Base-by-base conservation (phyloP, 140 eudicot genomes). In the Anethum foeniculum region DNA sequence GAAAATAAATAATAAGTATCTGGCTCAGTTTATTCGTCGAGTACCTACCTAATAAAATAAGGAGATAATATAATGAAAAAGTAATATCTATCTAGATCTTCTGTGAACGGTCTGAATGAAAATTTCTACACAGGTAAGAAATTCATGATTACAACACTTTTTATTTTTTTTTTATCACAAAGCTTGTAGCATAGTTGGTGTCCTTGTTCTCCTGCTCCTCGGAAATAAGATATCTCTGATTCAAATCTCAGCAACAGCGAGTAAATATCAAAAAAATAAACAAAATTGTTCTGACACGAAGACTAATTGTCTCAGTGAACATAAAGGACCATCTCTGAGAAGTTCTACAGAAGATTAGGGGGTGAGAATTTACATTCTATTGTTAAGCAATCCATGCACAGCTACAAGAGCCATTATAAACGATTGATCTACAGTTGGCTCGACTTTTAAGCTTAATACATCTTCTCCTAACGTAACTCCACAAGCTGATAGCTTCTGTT, bases 351-450 rank as follows among this genome's bases (percentile, higher is more conserved):
- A 41, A 41, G 44, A 41, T 4, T 41, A 4, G 46, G 69, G 6
- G 18, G 5, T 60, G 36, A 56, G 23, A 43, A 71, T 84, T 84
- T 82, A 93, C 85, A 93, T 78, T 80, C 86, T 91, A 56, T 62
- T 85, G 38, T 54, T 83, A 25, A 91, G 89, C 48, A 93, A 86
- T 23, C 93, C 93, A 71, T 88, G 83, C 25, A 90, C 89, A 2
- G 93, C 91, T 15, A 90, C 92, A 79, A 93, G 86, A 65, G 98
- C 93, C 90, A 93, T 86, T 51, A 93, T 77, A 0, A 91, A 83
- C 41, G 96, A 85, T 68, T 84, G 93, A 86, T 93, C 96, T 38
- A 86, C 89, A 10, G 44, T 76, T 75, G 96, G 91, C 78, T 91
- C 98, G 62, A 93, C 82, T 10, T 81, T 85, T 81, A 93, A 84